Base-by-base conservation (phyloP, 495 filamentous ascomycete genomes). In the Stereocaulon alpinum region DNA sequence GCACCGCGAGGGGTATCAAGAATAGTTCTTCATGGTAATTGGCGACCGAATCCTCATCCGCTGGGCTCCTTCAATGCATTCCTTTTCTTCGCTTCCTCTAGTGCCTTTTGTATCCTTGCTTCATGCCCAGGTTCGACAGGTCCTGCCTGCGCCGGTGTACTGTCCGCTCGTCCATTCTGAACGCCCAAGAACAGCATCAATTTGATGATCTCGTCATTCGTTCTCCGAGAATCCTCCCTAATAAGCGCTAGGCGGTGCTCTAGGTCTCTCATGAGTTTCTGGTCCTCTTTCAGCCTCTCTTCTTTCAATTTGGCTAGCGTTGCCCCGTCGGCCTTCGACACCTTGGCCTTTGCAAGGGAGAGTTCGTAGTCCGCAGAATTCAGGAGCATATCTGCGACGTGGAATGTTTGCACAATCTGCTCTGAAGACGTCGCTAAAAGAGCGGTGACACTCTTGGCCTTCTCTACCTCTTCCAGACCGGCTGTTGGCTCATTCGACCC, bases 281-380 rank as follows among this genome's bases (percentile, higher is more conserved):
- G 66, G 63, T 80, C 78, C 59, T 81, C 78, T 57, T 78, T 79
- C 59, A 73, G 70, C 64, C 79, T 77, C 60, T 80, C 78, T 55
- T 67, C 71, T 29, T 73, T 69, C 4, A 80, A 69, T 43, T 70
- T 75, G 24, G 65, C 64, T 58, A 79, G 74, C 17, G 76, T 71
- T 15, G 74, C 70, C 24, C 66, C 43, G 3, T 79, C 76, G 6
- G 76, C 68, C 40, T 73, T 71, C 32, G 75, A 67, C 63, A 77
- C 74, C 29, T 70, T 74, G 11, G 77, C 78, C 59, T 79, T 76
- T 34, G 78, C 77, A 30, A 78, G 75, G 30, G 78, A 79, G 30
- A 81, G 70, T 50, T 73, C 69, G 61, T 81, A 81, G 61, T 81
- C 78, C 12, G 77, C 77, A 47, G 77, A 71, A 63, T 80, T 80